These are phyloP conservation scores for Oryza rufipogon DNA, from an alignment of 176 grass and related monocot species.

Conservation along the genomic window DNA sequence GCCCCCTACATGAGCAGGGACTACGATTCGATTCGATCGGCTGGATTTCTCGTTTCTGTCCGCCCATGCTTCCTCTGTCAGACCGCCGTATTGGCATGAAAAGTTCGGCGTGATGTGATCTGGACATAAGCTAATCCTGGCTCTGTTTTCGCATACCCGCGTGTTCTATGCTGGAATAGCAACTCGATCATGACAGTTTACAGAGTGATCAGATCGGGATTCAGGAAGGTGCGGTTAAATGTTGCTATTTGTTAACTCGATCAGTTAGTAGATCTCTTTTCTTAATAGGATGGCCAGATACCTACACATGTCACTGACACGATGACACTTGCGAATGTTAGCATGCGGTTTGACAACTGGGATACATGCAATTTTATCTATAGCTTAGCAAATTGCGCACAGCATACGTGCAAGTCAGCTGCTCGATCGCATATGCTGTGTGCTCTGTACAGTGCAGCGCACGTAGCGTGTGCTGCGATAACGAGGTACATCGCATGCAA, in stretches of 20 bases:
- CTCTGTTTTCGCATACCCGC: background rate
- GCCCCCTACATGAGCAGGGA: background rate
- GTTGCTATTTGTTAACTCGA: background rate
- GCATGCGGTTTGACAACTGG: background rate
- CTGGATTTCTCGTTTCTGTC: background rate
- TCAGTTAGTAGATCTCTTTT: background rate
- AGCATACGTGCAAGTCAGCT: background rate
- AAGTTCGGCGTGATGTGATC: background rate
- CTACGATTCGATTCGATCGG: background rate
- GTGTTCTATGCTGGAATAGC: background rate
- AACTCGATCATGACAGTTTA: background rate
- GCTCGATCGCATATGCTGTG: background rate
- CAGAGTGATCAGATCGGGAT: background rate
- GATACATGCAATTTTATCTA: background rate
- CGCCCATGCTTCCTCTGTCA: background rate
- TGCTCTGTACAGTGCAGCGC: background rate
- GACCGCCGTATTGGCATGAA: background rate
- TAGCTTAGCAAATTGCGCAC: background rate
- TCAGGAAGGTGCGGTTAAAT: background rate
- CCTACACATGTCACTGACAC: background rate
- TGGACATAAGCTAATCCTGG: background rate
- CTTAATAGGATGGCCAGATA: background rate
- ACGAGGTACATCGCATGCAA: slow-evolving; percentile 24
- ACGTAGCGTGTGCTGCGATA: background rate
- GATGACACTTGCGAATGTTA: background rate